Base-by-base conservation (phyloP, 2,329 filamentous ascomycete species). In the Aspergillus ochraceus region DNA sequence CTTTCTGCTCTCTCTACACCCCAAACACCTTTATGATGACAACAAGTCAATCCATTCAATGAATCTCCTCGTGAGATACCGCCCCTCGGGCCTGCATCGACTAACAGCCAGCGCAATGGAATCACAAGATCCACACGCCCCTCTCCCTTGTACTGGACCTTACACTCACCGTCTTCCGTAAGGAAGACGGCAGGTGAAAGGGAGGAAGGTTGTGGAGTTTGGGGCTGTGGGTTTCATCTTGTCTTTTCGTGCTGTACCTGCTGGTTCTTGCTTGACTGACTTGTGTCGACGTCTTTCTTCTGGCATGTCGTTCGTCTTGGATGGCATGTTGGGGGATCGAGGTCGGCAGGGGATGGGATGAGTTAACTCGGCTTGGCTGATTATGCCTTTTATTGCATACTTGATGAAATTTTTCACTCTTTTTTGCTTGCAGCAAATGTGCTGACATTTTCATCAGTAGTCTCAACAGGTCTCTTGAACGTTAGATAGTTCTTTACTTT, bases 41-140 rank as follows among this genome's bases (percentile, higher is more conserved):
- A 83, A 78, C 80, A 74, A 84, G 83, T 84, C 81, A 82, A 85
- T 85, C 83, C 83, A 85, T 85, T 85, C 83, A 83, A 85, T 75
- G 82, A 85, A 76, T 76, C 76, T 71, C 69, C 66, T 62, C 56
- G 52, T 24, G 71, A 71, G 71, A 74, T 62, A 75, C 74, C 74
- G 68, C 74, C 74, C 70, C 68, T 75, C 70, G 70, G 65, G 70
- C 70, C 63, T 60, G 66, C 63, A 68, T 64, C 55, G 51, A 55
- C 46, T 52, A 50, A 66, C 60, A 61, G 45, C 51, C 60, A 63
- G 59, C 64, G 61, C 55, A 58, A 52, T 54, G 60, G 56, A 49
- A 57, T 57, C 63, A 60, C 66, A 68, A 58, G 66, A 71, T 71
- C 71, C 62, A 64, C 51, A 60, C 58, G 61, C 58, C 63, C 69